A percentile compares a stretch with the other conserved stretches of the same genome.
Conservation (phyloP, 345 rosid species). For the Rhodamnia rubescens region DNA sequence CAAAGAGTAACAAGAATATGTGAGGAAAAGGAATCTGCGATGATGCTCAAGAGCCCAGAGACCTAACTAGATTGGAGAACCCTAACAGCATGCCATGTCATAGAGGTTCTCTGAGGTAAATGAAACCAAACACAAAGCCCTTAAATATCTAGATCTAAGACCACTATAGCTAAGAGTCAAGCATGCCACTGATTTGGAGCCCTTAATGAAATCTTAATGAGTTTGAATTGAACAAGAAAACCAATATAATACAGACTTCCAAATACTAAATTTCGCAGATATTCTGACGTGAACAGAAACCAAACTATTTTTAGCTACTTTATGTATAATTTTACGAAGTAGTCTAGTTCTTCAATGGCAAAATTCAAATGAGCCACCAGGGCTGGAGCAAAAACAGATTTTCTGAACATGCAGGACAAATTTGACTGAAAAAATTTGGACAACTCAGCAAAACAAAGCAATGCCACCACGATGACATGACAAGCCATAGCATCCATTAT, state of each 20-base stretch:
- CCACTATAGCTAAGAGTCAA: not conserved
- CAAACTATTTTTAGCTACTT: not conserved
- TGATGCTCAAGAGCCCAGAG: not conserved
- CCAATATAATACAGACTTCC: not conserved
- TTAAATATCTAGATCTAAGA: not conserved
- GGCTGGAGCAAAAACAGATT: not conserved
- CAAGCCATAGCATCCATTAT: not conserved
- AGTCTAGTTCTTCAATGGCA: not conserved
- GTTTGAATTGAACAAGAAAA: not conserved
- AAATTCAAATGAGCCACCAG: not conserved
- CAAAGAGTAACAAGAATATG: not conserved
- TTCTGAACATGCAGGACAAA: not conserved
- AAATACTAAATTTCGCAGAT: not conserved
- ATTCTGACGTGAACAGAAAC: not conserved
- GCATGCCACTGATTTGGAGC: not conserved
- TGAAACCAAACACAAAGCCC: not conserved
- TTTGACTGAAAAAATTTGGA: not conserved
- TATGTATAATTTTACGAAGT: not conserved
- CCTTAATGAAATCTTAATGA: not conserved
- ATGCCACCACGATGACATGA: not conserved
- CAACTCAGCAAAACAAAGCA: not conserved
- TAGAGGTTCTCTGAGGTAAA: not conserved
- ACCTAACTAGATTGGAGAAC: not conserved
- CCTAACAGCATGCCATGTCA: not conserved
- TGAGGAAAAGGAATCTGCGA: not conserved